A percentile compares a stretch with the other conserved stretches of the same genome.
Conservation (phyloP, 257 asterid species). For the Capsicum chinense region DNA sequence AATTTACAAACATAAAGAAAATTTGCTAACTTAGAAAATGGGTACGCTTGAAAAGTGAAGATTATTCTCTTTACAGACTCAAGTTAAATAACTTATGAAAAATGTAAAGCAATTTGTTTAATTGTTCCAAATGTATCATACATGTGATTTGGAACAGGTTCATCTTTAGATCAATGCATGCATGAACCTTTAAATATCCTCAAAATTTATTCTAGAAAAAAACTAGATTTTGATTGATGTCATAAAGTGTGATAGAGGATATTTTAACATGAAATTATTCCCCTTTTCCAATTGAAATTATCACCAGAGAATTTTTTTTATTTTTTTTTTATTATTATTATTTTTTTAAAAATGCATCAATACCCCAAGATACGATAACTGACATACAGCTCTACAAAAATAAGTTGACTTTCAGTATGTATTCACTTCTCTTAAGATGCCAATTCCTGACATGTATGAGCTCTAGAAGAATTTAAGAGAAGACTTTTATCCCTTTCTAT, state of each 20-base stretch:
- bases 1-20: too few species aligned
- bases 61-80: neutral
- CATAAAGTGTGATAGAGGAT: neutral
- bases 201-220: neutral
- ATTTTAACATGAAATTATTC: neutral
- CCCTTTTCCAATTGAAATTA: neutral
- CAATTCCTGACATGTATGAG: neutral
- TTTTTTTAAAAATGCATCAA: slow-evolving; percentile 2
- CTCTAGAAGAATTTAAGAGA: neutral
- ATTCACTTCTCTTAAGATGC: neutral
- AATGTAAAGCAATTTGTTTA: neutral
- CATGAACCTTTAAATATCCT: neutral
- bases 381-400: neutral
- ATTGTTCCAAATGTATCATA: neutral
- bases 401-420: slow-evolving; percentile 2
- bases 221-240: neutral
- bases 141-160: neutral
- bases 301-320: neutral
- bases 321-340: neutral
- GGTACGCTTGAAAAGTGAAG: neutral
- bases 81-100: neutral
- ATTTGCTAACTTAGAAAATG: neutral
- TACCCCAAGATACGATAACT: neutral
- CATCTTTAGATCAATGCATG: neutral
- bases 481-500: neutral